phyloP scores from a whole-genome alignment of 116 monocot species.

The Cymodocea nodosa region DNA sequence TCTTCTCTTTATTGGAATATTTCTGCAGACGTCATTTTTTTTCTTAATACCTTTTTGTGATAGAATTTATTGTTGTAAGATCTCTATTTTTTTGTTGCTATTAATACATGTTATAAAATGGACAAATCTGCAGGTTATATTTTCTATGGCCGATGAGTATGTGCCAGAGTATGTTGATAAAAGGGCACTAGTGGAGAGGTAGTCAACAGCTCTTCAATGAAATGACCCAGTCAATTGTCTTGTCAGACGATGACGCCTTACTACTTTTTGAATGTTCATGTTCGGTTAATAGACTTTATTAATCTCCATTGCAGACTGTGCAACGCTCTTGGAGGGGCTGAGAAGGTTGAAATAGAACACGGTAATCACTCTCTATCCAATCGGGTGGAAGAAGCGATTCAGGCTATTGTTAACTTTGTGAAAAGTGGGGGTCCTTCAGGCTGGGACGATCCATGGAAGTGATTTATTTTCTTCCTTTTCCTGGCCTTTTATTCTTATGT shows the following conservation, averaged over 20 bases:
- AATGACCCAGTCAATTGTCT: not conserved
- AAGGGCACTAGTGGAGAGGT: conserved; percentile 78
- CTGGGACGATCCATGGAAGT: conserved; percentile 98
- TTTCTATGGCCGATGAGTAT: conserved; percentile 98
- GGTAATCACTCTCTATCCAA: conserved; percentile 93
- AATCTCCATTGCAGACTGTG: conserved; percentile 45
- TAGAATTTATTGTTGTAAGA: too few relatives aligned
- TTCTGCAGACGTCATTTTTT: too few relatives aligned
- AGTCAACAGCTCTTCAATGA: not conserved
- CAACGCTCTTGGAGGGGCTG: conserved; percentile 80
- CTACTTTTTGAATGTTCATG: not conserved
- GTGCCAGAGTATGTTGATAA: conserved; percentile 97
- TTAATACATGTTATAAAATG: not conserved
- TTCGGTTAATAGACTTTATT: not conserved
- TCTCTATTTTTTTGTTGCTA: too few relatives aligned
- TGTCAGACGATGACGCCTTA: not conserved
- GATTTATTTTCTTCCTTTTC: not conserved
- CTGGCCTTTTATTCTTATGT: not conserved
- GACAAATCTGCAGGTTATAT: conserved; percentile 55
- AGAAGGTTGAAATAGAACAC: conserved; percentile 85
- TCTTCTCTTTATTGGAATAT: too few relatives aligned
- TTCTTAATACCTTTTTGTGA: too few relatives aligned
- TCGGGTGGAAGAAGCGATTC: conserved; percentile 66
- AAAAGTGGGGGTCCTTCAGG: conserved; percentile 92
- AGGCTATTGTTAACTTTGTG: conserved; percentile 77